A percentile compares a stretch with the other conserved stretches of the same genome.
Evolutionary conservation across 2,329 filamentous ascomycete species (phyloP).

Genomic region (Fusarium graminum): DNA sequence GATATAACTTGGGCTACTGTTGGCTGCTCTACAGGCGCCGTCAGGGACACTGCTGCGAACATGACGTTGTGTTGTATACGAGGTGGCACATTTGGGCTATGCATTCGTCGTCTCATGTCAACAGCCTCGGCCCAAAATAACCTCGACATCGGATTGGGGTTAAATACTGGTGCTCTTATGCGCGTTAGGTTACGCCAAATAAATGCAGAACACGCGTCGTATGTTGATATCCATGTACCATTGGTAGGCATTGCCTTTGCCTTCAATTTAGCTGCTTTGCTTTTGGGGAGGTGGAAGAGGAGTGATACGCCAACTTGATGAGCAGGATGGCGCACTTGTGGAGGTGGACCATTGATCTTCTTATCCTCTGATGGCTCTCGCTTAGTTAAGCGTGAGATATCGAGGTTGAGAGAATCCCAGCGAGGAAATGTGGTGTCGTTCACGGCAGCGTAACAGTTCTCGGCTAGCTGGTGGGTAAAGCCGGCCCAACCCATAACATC

Average conservation of each 20-base stretch:
- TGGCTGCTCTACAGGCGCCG: conserved; percentile 46
- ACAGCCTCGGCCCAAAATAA: conserved; percentile 55
- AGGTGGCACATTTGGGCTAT: conserved; percentile 49
- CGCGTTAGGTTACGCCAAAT: conserved; percentile 57
- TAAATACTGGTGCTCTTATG: conserved; percentile 53
- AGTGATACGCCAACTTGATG: conserved; percentile 47
- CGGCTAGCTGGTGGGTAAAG: conserved; percentile 57
- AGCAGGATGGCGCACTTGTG: conserved; percentile 48
- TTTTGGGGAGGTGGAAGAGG: conserved; percentile 60
- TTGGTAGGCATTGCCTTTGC: conserved; percentile 51
- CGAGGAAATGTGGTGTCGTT: conserved; percentile 49
- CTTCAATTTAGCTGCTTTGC: conserved; percentile 58
- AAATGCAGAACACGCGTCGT: conserved; percentile 59
- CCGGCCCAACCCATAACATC: conserved; percentile 59
- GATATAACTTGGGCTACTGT: conserved; percentile 54
- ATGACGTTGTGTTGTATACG: conserved; percentile 56
- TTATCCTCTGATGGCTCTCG: conserved; percentile 46
- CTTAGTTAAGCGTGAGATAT: conserved; percentile 53
- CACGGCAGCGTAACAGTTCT: conserved; percentile 56
- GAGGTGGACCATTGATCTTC: conserved; percentile 51
- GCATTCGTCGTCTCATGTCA: conserved; percentile 55
- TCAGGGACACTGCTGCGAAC: conserved; percentile 46
- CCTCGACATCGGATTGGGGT: conserved; percentile 46
- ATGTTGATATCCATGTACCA: conserved; percentile 60
- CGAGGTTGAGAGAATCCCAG: conserved; percentile 55